Conservation (phyloP, 768 basidiomycete genomes). For the Leccinum olivaceopallidum region DNA sequence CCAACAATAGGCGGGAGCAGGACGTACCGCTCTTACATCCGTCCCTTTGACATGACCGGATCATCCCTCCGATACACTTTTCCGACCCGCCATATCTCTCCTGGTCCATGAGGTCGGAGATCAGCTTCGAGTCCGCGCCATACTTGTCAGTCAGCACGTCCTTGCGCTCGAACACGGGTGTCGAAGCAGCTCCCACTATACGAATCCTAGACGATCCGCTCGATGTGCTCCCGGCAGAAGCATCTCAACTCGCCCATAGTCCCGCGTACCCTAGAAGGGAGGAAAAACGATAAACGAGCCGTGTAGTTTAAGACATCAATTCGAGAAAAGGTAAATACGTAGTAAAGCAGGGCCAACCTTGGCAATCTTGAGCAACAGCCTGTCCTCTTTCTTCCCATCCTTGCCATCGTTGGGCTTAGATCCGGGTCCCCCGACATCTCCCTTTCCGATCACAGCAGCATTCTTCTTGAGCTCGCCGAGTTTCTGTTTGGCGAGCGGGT, state of each 20-base stretch:
- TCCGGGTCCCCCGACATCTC: slow-evolving; percentile 22
- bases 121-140: slow-evolving; percentile 95
- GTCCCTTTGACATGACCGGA: slow-evolving; percentile 95
- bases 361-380: slow-evolving; percentile 86
- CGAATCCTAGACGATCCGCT: slow-evolving; percentile 79
- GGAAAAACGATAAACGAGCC: neutral
- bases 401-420: slow-evolving; percentile 37
- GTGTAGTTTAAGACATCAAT: neutral
- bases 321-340: slow-evolving; percentile 16
- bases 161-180: slow-evolving; percentile 97
- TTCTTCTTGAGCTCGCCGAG: slow-evolving; percentile 67
- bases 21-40: slow-evolving; percentile 91
- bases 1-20: neutral
- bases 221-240: slow-evolving; percentile 86
- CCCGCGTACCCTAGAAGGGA: slow-evolving; percentile 79
- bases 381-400: slow-evolving; percentile 62
- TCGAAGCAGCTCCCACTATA: slow-evolving; percentile 93
- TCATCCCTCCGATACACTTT: slow-evolving; percentile 98
- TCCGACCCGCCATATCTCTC: slow-evolving; percentile 95
- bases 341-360: slow-evolving; percentile 58
- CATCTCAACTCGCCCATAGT: slow-evolving; percentile 82
- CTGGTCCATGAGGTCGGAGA: slow-evolving; percentile 96
- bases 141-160: slow-evolving; percentile 96
- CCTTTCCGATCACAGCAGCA: slow-evolving; percentile 41
- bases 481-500: slow-evolving; percentile 62